phyloP scores from a whole-genome alignment of 116 monocot species.

The Dioscorea cayenensis region DNA sequence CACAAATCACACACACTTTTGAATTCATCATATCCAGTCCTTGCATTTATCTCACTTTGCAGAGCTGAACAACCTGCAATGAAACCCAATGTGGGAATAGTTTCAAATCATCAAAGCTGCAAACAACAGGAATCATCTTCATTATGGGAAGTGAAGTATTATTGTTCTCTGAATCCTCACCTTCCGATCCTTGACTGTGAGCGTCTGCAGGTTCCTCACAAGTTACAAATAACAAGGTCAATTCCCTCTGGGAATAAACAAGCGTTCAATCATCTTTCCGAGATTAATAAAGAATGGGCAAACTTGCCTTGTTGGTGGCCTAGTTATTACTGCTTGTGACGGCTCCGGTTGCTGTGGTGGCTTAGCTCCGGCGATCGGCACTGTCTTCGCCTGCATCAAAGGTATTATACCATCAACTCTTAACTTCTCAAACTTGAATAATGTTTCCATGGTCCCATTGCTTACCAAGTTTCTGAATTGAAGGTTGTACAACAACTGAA shows the following conservation, averaged over 20 bases:
- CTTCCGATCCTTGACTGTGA: conserved; percentile 20
- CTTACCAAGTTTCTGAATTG: conserved; percentile 60
- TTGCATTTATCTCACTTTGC: too few relatives aligned
- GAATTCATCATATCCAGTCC: too few relatives aligned
- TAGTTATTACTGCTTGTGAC: conserved; percentile 2
- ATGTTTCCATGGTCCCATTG: not conserved
- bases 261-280: not conserved
- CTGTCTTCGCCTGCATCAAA: conserved; percentile 33
- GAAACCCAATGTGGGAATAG: not conserved
- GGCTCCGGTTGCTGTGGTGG: conserved; percentile 10
- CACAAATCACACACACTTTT: too few relatives aligned
- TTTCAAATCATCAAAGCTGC: not conserved
- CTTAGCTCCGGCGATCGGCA: conserved; percentile 11
- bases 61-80: not conserved
- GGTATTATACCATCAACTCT: too few relatives aligned
- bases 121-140: not conserved
- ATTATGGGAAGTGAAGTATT: not conserved
- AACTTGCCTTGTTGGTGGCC: conserved; percentile 40
- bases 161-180: conserved; percentile 4
- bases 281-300: not conserved
- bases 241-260: not conserved
- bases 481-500: conserved; percentile 72
- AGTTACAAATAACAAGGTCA: not conserved
- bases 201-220: conserved; percentile 8
- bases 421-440: not conserved